Percentiles rank a stretch among this genome's conserved stretches.
phyloP scores from a whole-genome alignment of 345 rosid genomes.

The Heritiera fomes region DNA sequence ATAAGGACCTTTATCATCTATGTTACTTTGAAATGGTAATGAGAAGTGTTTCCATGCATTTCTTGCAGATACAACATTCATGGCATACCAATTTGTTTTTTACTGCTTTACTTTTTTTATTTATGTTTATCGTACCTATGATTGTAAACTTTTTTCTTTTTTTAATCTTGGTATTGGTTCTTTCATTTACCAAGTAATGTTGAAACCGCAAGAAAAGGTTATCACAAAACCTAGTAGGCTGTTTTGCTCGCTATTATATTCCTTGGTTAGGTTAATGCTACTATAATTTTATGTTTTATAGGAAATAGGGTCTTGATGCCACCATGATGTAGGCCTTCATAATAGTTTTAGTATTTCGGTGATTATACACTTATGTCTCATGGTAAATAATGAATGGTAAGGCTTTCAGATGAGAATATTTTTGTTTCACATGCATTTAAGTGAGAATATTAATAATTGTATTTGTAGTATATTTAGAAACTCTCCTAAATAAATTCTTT shows the following conservation, averaged over 20 bases:
- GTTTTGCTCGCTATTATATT: neutral
- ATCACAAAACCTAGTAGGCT: slow-evolving; percentile 81
- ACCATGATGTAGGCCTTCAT: neutral
- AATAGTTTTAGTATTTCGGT: neutral
- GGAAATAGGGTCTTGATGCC: neutral
- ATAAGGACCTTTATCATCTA: no score
- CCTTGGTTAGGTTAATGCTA: neutral
- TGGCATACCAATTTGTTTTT: no score
- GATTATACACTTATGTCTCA: neutral
- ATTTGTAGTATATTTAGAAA: no score
- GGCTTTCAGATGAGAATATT: neutral
- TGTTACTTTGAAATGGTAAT: no score
- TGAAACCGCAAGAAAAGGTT: slow-evolving; percentile 85
- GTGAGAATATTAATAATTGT: no score
- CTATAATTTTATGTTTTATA: neutral
- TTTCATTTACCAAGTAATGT: slow-evolving; percentile 67
- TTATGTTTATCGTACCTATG: neutral
- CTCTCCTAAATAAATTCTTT: no score
- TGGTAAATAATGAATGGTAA: neutral
- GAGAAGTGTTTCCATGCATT: no score
- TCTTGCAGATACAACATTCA: no score
- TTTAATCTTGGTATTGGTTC: neutral
- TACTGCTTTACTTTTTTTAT: no score
- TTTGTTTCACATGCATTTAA: no score
- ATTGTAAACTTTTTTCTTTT: neutral